Evolutionary conservation across 164 flowering plant species (phyloP).

Genomic region (Houttuynia cordata): DNA sequence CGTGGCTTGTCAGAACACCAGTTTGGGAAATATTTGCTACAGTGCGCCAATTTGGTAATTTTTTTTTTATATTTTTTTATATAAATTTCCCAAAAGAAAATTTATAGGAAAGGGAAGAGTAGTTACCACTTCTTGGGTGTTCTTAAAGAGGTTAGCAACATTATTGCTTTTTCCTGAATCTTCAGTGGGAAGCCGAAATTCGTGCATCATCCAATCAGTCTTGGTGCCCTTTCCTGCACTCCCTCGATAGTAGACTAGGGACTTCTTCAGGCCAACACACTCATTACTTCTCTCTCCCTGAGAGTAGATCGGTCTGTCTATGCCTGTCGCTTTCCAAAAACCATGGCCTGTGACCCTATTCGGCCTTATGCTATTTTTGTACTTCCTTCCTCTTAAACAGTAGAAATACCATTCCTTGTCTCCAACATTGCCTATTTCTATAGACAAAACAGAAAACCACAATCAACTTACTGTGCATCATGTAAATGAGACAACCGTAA

Average conservation of each 20-base stretch:
- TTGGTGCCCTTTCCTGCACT: constrained; percentile 92
- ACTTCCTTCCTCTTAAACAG: constrained; percentile 85
- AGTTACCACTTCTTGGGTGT: constrained; percentile 9
- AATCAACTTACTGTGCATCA: too few species aligned
- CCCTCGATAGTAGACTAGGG: constrained; percentile 81
- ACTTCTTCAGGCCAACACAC: constrained; percentile 78
- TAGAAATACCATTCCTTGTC: constrained; percentile 79
- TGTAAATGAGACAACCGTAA: too few species aligned
- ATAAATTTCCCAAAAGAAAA: too few species aligned
- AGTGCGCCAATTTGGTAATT: too few species aligned
- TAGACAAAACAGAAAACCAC: neutral
- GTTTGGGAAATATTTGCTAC: too few species aligned
- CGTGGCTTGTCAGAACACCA: too few species aligned
- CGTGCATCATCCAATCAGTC: constrained; percentile 99
- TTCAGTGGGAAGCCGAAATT: constrained; percentile 66
- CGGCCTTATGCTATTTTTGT: constrained; percentile 82
- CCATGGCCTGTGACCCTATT: constrained; percentile 92
- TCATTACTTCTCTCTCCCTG: constrained; percentile 18
- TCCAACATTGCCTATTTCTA: constrained; percentile 31
- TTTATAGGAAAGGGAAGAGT: neutral
- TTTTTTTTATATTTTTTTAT: too few species aligned
- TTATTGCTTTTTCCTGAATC: neutral
- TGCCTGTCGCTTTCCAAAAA: constrained; percentile 97
- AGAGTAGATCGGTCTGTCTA: constrained; percentile 62
- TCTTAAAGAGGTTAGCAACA: neutral